Evolutionary conservation across 1,284 basidiomycete species (phyloP).

Genomic region (Sanguinoderma infundibulare): DNA sequence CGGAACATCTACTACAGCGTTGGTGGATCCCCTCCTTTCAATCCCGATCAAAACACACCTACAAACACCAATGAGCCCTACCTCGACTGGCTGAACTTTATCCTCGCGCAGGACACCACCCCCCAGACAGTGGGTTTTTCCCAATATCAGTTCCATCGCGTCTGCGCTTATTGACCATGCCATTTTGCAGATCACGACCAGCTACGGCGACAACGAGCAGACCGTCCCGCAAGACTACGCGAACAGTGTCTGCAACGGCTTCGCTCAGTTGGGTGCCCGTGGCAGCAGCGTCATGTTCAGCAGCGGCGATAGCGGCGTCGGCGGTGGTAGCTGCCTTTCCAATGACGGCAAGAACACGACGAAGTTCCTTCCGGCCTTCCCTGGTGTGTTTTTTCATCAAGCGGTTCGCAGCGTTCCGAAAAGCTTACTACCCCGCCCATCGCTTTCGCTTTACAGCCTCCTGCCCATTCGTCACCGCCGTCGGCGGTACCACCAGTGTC

Average conservation of each 20-base stretch:
- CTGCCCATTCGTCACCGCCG: conserved; percentile 68
- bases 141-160: neutral
- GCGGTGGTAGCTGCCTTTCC: conserved; percentile 41
- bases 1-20: conserved; percentile 64
- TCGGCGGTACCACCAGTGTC: conserved; percentile 56
- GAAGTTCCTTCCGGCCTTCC: conserved; percentile 49
- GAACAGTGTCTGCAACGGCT: conserved; percentile 46
- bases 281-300: conserved; percentile 49
- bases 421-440: neutral
- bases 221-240: conserved; percentile 37
- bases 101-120: conserved; percentile 50
- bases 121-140: conserved; percentile 53
- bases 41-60: conserved; percentile 54
- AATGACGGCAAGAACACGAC: conserved; percentile 44
- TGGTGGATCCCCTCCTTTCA: conserved; percentile 69
- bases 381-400: conserved; percentile 38
- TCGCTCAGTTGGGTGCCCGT: conserved; percentile 49
- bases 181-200: conserved; percentile 52
- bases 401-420: neutral
- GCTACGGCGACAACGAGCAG: conserved; percentile 38
- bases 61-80: conserved; percentile 64
- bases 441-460: conserved; percentile 8
- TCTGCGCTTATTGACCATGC: too few relatives aligned
- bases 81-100: conserved; percentile 62
- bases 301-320: conserved; percentile 46